Evolutionary conservation across 345 rosid species (phyloP).

Genomic region (Linum lewisii): DNA sequence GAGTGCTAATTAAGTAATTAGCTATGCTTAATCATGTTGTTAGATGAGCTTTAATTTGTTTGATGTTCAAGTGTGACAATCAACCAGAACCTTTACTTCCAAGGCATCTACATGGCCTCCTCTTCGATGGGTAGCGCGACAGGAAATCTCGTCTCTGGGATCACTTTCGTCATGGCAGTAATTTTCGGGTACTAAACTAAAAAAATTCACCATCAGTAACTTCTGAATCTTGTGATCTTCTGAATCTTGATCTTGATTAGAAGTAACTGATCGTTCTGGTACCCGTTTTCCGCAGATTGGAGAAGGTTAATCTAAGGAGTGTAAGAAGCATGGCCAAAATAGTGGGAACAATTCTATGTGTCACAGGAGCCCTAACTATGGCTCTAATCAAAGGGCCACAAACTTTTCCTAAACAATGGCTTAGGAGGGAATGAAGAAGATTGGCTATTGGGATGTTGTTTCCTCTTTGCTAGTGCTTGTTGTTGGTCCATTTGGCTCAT

Average conservation of each 20-base stretch:
- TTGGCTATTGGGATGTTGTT: slow-evolving; percentile 48
- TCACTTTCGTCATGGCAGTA: slow-evolving; percentile 33
- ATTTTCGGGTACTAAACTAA: slow-evolving; percentile 17
- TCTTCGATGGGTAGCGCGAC: slow-evolving; percentile 29
- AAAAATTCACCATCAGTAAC: too few relatives aligned
- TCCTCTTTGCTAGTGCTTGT: slow-evolving; percentile 37
- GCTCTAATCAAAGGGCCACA: slow-evolving; percentile 1
- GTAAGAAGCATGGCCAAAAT: neutral
- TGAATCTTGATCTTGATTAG: too few relatives aligned
- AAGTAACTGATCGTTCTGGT: too few relatives aligned
- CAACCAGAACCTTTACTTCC: slow-evolving; percentile 32
- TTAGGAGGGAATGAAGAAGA: slow-evolving; percentile 14
- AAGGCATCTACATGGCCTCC: slow-evolving; percentile 32
- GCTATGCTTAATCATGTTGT: too few relatives aligned
- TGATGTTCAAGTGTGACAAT: slow-evolving; percentile 18
- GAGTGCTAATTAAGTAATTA: neutral
- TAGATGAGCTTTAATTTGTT: too few relatives aligned
- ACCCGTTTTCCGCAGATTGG: slow-evolving; percentile 14
- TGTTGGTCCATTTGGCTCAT: slow-evolving; percentile 57
- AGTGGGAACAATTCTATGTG: neutral
- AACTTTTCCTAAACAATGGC: neutral
- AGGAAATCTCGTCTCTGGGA: slow-evolving; percentile 30
- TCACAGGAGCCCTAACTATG: neutral
- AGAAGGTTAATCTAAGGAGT: slow-evolving; percentile 19
- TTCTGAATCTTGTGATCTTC: neutral